Conservation (phyloP, 352 stramenopile species). For the Globisporangium nunn region DNA sequence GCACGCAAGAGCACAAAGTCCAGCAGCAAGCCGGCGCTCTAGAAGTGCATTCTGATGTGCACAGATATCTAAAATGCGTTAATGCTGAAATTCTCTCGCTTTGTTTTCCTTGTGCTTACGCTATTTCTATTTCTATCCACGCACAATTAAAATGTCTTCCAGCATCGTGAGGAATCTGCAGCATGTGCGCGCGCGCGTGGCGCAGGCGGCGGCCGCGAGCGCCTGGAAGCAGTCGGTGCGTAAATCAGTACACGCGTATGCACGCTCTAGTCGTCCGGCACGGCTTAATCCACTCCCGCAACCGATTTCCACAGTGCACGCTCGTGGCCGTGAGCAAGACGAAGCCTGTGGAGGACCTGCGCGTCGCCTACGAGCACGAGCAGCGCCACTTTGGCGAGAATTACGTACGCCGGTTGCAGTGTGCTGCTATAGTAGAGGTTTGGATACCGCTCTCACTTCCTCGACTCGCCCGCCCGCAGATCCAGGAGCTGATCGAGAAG, state of each 20-base stretch:
- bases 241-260: background rate
- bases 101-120: too few species aligned
- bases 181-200: slow-evolving; percentile 48
- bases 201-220: slow-evolving; percentile 46
- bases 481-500: slow-evolving; percentile 97
- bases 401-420: slow-evolving; percentile 71
- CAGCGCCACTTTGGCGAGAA: slow-evolving; percentile 98
- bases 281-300: background rate
- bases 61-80: too few species aligned
- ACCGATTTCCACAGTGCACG: slow-evolving; percentile 28
- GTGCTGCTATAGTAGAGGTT: too few species aligned
- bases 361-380: slow-evolving; percentile 86
- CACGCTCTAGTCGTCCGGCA: background rate
- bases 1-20: too few species aligned
- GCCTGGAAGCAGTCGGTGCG: slow-evolving; percentile 36
- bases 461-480: slow-evolving; percentile 22
- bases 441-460: background rate
- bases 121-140: too few species aligned
- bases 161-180: slow-evolving; percentile 50
- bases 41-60: too few species aligned
- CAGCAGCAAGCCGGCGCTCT: too few species aligned
- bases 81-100: too few species aligned
- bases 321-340: slow-evolving; percentile 94
- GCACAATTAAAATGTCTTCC: background rate
- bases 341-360: slow-evolving; percentile 86